A percentile compares a stretch with the other conserved stretches of the same genome.
Evolutionary conservation across 805 yeast species (phyloP).

Genomic region (Brettanomyces sp.): DNA sequence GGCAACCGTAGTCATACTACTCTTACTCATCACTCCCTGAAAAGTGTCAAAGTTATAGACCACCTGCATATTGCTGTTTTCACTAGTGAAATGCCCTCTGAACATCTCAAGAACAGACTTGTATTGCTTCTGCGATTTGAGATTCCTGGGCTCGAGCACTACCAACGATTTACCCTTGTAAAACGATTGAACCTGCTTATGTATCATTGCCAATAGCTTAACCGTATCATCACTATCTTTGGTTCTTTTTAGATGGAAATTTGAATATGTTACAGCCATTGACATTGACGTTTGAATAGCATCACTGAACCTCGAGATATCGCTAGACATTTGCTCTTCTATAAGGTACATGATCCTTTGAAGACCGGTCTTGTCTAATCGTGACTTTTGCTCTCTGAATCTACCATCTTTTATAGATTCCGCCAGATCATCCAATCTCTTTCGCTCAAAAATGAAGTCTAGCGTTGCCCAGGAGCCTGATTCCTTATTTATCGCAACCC

Average conservation of each 20-base stretch:
- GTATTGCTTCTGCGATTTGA: conserved; percentile 45
- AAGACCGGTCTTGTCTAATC: conserved; percentile 65
- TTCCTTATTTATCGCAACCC: conserved; percentile 68
- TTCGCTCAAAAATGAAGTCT: conserved; percentile 83
- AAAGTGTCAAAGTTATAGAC: conserved; percentile 47
- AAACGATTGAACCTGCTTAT: conserved; percentile 31
- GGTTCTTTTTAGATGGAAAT: conserved; percentile 62
- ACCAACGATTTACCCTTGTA: conserved; percentile 32
- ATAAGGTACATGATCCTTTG: conserved; percentile 63
- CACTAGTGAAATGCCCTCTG: conserved; percentile 17
- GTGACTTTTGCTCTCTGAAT: conserved; percentile 74
- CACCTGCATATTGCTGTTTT: conserved; percentile 21
- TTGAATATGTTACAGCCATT: conserved; percentile 53
- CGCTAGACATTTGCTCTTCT: conserved; percentile 58
- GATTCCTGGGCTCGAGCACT: conserved; percentile 42
- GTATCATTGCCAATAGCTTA: conserved; percentile 42
- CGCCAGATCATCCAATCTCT: conserved; percentile 79
- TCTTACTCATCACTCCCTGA: conserved; percentile 60
- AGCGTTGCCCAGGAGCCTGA: conserved; percentile 59
- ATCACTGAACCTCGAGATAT: conserved; percentile 40
- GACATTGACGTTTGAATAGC: conserved; percentile 73
- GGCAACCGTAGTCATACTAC: conserved; percentile 57
- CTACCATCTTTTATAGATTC: conserved; percentile 81
- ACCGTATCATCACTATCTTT: conserved; percentile 68
- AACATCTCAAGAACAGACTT: conserved; percentile 31